Base-by-base conservation (phyloP, 164 flowering plant species). In the Vitis riparia region DNA sequence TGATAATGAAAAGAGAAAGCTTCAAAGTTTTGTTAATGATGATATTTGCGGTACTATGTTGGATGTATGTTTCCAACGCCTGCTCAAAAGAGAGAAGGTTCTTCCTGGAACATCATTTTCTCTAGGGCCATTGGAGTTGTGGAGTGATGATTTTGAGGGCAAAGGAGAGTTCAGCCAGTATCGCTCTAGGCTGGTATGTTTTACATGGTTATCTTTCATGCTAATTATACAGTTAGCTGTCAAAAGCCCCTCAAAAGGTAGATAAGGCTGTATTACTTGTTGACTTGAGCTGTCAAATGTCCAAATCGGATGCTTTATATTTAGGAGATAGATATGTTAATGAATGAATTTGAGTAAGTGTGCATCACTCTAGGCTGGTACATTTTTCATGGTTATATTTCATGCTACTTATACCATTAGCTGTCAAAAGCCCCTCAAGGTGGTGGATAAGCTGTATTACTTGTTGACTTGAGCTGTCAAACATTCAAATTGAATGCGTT, bases 71-170 rank as follows among this genome's bases (percentile, higher is more conserved):
- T 93, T 90, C 73, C 87, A 78, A 52, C 94, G 94, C 65, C 71
- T 92, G 86, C 74, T 93, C 59, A 89, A 87, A 83, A 88, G 76
- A 76, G 97, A 89, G 75, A 92, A 87, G 72, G 73, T 84, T 72
- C 78, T 71, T 74, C 77, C 83, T 70, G 93, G 74, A 62, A 69
- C 77, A 14, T 30, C 77, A 57, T 67, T 75, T 64, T 71, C 83
- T 64, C 71, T 83, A 52, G 97, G 94, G 30, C 63, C 83, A 29
- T 64, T 96, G 73, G 99, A 96, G 80, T 71, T 96, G 68, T 96
- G 98, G 98, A 92, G 91, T 85, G 91, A 93, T 80, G 97, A 85
- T 72, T 83, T 88, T 77, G 98, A 92, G 71, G 91, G 93, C 76
- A 91, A 85, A 84, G 94, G 90, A 44, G 94, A 89, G 32, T 96